A percentile compares a stretch with the other conserved stretches of the same genome.
Evolutionary conservation across 768 basidiomycete species (phyloP).

Genomic region (Scleroderma bovista): DNA sequence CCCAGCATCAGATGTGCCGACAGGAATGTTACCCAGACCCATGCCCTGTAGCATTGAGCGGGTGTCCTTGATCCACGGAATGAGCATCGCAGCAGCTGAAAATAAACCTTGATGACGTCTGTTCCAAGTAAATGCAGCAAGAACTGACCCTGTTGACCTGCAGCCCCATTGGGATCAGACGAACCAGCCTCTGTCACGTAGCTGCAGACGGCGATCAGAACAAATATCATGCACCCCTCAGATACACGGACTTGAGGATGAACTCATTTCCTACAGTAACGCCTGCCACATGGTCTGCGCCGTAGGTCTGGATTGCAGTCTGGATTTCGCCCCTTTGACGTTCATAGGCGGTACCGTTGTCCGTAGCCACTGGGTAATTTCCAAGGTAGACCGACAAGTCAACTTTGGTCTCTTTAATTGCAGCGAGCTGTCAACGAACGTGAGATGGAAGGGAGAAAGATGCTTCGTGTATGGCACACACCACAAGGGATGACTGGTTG

Average conservation of each 20-base stretch:
- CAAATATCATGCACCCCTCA: not conserved
- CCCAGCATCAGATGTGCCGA: conserved; percentile 85
- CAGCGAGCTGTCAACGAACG: conserved; percentile 53
- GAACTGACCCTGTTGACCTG: conserved; percentile 41
- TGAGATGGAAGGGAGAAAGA: not conserved
- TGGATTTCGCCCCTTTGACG: conserved; percentile 69
- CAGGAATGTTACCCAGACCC: conserved; percentile 49
- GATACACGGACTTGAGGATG: conserved; percentile 59
- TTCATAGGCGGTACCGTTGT: conserved; percentile 62
- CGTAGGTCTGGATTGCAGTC: conserved; percentile 69
- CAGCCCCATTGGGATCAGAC: conserved; percentile 48
- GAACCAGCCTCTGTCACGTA: conserved; percentile 50
- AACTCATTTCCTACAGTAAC: conserved; percentile 92
- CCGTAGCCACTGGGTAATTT: conserved; percentile 58
- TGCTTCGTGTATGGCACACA: conserved; percentile 31
- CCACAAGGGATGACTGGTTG: conserved; percentile 73
- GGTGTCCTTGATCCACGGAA: conserved; percentile 64
- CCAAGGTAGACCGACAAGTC: conserved; percentile 77
- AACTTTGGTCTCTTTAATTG: conserved; percentile 86
- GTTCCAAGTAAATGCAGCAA: not conserved
- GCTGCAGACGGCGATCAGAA: conserved; percentile 32
- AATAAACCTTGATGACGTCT: not conserved
- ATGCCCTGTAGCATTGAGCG: conserved; percentile 48
- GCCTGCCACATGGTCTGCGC: conserved; percentile 68
- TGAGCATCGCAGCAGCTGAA: conserved; percentile 55